Evolutionary conservation across 2,329 filamentous ascomycete species (phyloP).

Genomic region (Elsinoe ampelina): DNA sequence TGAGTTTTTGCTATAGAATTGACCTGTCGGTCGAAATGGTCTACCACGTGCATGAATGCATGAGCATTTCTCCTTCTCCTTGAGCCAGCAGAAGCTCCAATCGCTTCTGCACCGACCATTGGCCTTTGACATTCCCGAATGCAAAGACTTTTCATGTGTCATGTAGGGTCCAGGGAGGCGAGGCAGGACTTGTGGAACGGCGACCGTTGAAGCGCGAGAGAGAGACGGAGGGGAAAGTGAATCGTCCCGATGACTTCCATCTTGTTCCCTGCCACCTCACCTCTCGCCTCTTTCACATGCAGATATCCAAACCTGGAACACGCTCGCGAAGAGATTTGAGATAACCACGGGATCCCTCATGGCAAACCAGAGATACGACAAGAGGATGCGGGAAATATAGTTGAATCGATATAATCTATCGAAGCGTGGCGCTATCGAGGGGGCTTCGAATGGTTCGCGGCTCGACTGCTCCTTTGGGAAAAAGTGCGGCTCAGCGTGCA

Average conservation of each 20-base stretch:
- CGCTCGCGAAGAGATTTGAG: too few relatives aligned
- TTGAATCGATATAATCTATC: conserved; percentile 5
- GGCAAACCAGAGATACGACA: neutral
- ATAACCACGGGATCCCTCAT: neutral
- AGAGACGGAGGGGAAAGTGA: neutral
- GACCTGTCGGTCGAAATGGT: too few relatives aligned
- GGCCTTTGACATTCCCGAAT: too few relatives aligned
- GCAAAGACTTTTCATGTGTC: neutral
- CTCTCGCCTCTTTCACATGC: too few relatives aligned
- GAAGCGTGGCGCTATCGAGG: neutral
- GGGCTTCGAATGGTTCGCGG: neutral
- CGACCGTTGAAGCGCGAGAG: neutral
- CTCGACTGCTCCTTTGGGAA: neutral
- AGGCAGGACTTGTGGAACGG: neutral
- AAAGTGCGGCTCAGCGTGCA: neutral
- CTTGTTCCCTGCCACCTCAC: neutral
- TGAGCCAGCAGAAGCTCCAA: neutral
- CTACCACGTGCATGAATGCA: neutral
- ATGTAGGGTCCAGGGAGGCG: conserved; percentile 7
- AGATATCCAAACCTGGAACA: too few relatives aligned
- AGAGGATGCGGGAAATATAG: neutral
- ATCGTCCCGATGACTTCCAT: neutral
- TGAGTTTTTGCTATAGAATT: too few relatives aligned
- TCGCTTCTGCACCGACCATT: too few relatives aligned
- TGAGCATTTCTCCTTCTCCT: neutral